Evolutionary conservation across 83 land plant species (phyloP).

Genomic region (Thuja plicata): DNA sequence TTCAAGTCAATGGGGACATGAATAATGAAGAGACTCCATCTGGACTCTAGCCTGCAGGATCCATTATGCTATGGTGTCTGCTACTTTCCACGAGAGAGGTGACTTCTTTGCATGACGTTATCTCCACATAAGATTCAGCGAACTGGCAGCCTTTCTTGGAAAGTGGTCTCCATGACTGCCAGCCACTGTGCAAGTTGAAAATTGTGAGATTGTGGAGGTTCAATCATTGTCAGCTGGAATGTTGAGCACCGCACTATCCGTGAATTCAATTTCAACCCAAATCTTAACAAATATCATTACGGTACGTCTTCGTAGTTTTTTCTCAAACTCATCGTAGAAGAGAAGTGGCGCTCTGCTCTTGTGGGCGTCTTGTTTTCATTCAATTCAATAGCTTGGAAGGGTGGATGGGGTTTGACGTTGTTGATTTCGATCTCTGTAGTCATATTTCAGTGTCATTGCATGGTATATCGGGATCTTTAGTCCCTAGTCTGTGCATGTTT

Average conservation of each 20-base stretch:
- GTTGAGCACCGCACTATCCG: constrained; percentile 1
- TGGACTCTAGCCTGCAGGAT: neutral
- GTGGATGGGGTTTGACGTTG: neutral
- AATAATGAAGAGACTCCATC: neutral
- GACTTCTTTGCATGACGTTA: neutral
- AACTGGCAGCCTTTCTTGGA: neutral
- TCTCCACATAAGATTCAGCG: constrained; percentile 2
- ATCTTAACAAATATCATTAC: neutral
- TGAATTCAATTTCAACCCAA: neutral
- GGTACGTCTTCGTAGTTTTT: neutral
- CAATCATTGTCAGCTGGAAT: constrained; percentile 11
- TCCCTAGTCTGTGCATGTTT: neutral
- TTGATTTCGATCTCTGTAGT: neutral
- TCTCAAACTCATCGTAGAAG: too few relatives aligned
- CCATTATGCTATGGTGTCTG: neutral
- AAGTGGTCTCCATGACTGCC: constrained; percentile 10
- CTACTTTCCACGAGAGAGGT: neutral
- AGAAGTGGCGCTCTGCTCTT: neutral
- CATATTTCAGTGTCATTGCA: neutral
- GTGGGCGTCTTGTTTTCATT: neutral
- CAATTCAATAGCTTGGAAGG: neutral
- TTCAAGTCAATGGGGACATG: neutral
- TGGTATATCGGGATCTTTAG: neutral
- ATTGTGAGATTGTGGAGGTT: neutral
- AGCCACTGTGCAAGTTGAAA: neutral